Evolutionary conservation across 2,329 filamentous ascomycete species (phyloP).

Genomic region (Sporothrix euskadiensis): DNA sequence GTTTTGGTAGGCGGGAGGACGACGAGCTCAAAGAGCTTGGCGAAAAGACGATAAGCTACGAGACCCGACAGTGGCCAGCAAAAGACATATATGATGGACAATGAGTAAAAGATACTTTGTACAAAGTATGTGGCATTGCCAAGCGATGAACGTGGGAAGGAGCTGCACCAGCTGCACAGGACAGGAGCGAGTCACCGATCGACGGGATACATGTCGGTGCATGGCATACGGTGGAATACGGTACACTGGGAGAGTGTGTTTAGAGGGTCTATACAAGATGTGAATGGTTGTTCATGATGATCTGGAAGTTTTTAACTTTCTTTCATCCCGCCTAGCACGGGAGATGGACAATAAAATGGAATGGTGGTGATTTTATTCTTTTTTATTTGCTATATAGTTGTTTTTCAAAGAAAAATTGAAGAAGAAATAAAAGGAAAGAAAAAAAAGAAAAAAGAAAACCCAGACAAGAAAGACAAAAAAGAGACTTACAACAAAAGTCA

Average conservation of each 20-base stretch:
- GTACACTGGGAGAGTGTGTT: background rate
- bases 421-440: background rate
- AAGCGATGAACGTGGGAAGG: background rate
- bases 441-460: background rate
- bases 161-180: background rate
- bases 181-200: background rate
- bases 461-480: background rate
- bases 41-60: too few relatives aligned
- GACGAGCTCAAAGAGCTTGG: background rate
- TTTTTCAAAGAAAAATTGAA: background rate
- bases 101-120: background rate
- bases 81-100: background rate
- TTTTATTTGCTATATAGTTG: background rate
- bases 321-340: too few relatives aligned
- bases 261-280: background rate
- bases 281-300: background rate
- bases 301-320: too few relatives aligned
- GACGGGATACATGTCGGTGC: background rate
- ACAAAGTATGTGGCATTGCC: background rate
- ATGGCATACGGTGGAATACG: background rate
- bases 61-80: background rate
- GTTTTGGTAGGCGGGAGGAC: constrained; percentile 29
- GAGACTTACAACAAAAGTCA: background rate
- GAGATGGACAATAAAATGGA: background rate
- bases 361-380: background rate